Conservation (phyloP, 129 eudicot species). For the Calendula officinalis region DNA sequence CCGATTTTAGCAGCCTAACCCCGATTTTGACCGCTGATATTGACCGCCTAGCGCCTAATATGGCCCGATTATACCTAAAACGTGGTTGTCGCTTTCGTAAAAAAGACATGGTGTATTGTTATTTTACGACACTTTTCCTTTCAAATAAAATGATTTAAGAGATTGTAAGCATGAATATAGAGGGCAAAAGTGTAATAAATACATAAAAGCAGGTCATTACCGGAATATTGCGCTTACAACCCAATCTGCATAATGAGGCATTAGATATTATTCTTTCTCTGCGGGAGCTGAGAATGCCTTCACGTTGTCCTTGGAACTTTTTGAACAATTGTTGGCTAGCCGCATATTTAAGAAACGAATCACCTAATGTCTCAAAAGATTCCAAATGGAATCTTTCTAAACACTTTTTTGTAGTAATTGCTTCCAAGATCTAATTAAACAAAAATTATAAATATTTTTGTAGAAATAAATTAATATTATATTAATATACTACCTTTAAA, state of each 20-base stretch:
- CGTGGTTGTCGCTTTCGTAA: no score
- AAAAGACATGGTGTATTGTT: no score
- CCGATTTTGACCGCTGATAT: no score
- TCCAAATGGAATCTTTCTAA: conserved; percentile 68
- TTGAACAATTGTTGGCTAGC: conserved; percentile 68
- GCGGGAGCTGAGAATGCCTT: conserved; percentile 61
- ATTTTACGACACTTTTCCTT: no score
- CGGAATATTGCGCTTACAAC: conserved; percentile 65
- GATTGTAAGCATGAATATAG: no score
- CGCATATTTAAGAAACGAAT: conserved; percentile 82
- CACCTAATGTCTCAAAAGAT: conserved; percentile 91
- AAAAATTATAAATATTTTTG: not conserved
- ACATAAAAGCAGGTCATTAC: no score
- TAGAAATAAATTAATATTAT: not conserved
- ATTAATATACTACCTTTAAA: conserved; percentile 54
- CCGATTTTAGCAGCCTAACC: no score
- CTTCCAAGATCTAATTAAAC: conserved; percentile 79
- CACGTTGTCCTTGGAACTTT: conserved; percentile 50
- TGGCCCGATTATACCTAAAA: no score
- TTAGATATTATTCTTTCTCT: conserved; percentile 56
- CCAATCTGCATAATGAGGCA: conserved; percentile 68
- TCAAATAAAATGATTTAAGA: no score
- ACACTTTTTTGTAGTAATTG: conserved; percentile 77
- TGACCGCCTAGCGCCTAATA: no score
- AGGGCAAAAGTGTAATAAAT: no score